Evolutionary conservation across 1,284 basidiomycete genomes (phyloP), one percentile per base, ranked within the genome.

Genomic region (Inonotus obliquus): DNA sequence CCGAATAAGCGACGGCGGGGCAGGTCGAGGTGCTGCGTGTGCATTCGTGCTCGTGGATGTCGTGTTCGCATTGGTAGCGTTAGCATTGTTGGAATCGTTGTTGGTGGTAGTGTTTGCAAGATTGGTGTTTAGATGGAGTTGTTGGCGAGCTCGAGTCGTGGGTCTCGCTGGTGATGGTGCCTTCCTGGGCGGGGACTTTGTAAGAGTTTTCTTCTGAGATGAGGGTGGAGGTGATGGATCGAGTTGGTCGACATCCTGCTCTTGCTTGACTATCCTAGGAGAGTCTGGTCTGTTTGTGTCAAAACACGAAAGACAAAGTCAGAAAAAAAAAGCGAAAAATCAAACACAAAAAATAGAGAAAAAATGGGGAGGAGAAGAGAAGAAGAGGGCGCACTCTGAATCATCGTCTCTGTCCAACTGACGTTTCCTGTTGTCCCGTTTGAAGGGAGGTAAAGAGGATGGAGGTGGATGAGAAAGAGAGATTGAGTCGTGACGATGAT

Each of bases 1-100:
- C 2, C 51, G 81, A 76, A 32, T 73, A 75, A 27, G 77, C 66
- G 65, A 72, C 11, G 14, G 41, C 2, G 14, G 17, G 4, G 41
- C 11, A 4, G 41, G 14, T 72, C 53, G 82, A 75, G 41, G 73
- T 76, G 21, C n/a, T 39, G 37, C 39, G 17, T 48, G 41, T 11
- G 35, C 38, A 35, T 44, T 57, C 23, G 47, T 29, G 19, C 19
- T 62, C 25, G 49, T 17, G 10, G 45, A 35, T 53, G 49, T 45
- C 19, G 57, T 41, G 32, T 60, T 54, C 35, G 51, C 47, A 45
- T 57, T 54, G 21, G 56, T 29, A 29, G 51, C 19, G 32, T 37
- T 35, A 13, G 57, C 55, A 45, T 57, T 41, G 27, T 44, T 57
- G 4, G 54, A n/a, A 19, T 45, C 47, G n/a, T 14, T 45, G 23